Percentiles rank a stretch among this genome's conserved stretches.
These are phyloP conservation scores for Thelephora ganbajun DNA, from an alignment of 768 basidiomycete genomes.

Conservation along the genomic window DNA sequence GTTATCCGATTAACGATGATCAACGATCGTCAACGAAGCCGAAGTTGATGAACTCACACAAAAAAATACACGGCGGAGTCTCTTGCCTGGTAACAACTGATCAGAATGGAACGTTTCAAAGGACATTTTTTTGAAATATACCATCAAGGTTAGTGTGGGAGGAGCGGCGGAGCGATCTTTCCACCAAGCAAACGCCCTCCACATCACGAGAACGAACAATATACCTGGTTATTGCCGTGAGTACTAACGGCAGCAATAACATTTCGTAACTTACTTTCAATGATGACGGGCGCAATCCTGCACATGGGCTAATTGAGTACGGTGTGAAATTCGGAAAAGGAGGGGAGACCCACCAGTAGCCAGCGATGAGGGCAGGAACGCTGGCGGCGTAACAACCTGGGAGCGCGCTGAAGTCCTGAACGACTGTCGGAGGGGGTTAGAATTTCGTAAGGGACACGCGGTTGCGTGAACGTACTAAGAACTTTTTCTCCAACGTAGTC, in stretches of 20 bases:
- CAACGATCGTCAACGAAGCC: neutral
- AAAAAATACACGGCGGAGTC: slow-evolving; percentile 7
- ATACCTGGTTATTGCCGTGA: neutral
- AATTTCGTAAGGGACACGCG: neutral
- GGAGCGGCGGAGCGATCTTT: neutral
- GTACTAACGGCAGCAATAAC: neutral
- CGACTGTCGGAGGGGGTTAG: neutral
- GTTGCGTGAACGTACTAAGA: slow-evolving; percentile 1
- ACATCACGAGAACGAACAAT: slow-evolving; percentile 4
- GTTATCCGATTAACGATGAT: neutral
- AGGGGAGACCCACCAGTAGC: slow-evolving; percentile 1
- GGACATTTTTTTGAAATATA: neutral
- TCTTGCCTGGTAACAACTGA: slow-evolving; percentile 1
- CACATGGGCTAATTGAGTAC: neutral
- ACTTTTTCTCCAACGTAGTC: slow-evolving; percentile 6
- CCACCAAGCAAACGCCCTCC: slow-evolving; percentile 2
- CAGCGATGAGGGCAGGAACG: slow-evolving; percentile 5
- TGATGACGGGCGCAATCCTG: slow-evolving; percentile 6
- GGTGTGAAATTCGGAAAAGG: neutral
- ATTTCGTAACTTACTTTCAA: slow-evolving; percentile 2
- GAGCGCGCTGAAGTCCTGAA: slow-evolving; percentile 2
- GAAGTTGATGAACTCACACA: slow-evolving; percentile 2
- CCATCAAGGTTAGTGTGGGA: slow-evolving; percentile 5
- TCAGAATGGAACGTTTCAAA: neutral
- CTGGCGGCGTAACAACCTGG: slow-evolving; percentile 7